These are phyloP conservation scores for Lagerstroemia speciosa DNA, from an alignment of 345 rosid genomes.

Conservation along the genomic window DNA sequence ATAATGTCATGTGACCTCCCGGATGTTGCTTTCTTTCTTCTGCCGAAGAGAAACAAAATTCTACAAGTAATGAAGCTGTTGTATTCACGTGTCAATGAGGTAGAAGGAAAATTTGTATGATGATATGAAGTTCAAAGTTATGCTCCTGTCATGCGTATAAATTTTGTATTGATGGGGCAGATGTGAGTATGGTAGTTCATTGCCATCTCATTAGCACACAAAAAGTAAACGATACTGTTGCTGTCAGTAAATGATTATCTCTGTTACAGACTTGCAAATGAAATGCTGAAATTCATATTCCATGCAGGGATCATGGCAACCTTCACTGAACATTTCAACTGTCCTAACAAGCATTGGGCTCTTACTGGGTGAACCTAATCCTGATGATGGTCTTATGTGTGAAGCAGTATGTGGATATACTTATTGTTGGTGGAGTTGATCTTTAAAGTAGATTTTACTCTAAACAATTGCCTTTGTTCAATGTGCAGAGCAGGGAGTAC, in stretches of 20 bases:
- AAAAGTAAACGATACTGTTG: neutral
- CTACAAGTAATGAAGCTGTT: neutral
- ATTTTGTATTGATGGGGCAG: neutral
- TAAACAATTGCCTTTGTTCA: constrained; percentile 1
- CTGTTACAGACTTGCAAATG: too few species aligned
- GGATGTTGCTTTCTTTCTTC: neutral
- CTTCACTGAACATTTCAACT: constrained; percentile 75
- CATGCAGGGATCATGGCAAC: constrained; percentile 84
- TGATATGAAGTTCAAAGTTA: neutral
- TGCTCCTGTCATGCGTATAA: neutral
- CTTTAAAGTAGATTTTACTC: neutral
- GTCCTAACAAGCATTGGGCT: constrained; percentile 62
- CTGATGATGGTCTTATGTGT: constrained; percentile 79
- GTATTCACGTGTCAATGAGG: neutral
- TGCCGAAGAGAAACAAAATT: neutral
- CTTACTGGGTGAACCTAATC: constrained; percentile 69
- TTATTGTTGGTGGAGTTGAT: neutral
- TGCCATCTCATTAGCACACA: neutral
- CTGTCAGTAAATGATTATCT: neutral
- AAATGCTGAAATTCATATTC: constrained; percentile 1
- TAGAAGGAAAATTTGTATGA: too few species aligned
- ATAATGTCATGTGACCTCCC: neutral
- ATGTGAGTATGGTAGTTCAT: neutral
- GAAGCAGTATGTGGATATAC: constrained; percentile 50
- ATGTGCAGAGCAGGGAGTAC: constrained; percentile 65